phyloP scores from a whole-genome alignment of 345 rosid species.

The Pelargonium nanum region DNA sequence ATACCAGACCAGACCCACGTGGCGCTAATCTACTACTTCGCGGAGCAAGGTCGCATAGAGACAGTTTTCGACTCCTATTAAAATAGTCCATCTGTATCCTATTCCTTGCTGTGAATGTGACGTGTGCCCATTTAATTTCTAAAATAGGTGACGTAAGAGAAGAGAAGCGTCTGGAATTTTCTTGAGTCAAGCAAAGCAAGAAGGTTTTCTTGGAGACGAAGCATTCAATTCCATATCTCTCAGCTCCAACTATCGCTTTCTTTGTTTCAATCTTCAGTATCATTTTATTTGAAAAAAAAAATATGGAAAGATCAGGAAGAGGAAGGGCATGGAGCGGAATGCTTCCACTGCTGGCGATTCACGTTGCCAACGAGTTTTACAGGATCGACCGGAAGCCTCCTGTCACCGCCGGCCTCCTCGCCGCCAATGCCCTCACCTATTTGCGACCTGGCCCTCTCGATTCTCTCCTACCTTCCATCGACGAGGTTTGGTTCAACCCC shows the following conservation, averaged over 20 bases:
- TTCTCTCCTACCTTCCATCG: slow-evolving; percentile 49
- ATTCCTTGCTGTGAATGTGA: too few species aligned
- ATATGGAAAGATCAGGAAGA: slow-evolving; percentile 24
- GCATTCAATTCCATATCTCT: background rate
- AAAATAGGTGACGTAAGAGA: too few species aligned
- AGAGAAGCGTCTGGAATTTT: background rate
- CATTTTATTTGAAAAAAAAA: background rate
- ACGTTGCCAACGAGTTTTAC: slow-evolving; percentile 59
- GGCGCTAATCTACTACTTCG: too few species aligned
- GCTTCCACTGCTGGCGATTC: slow-evolving; percentile 68
- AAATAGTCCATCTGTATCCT: too few species aligned
- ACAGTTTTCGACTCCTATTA: too few species aligned
- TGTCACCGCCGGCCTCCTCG: slow-evolving; percentile 70
- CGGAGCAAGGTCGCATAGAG: too few species aligned
- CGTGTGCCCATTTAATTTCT: too few species aligned
- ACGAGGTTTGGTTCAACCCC: slow-evolving; percentile 76
- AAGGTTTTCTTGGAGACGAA: background rate
- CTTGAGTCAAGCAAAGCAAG: too few species aligned
- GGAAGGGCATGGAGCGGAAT: slow-evolving; percentile 34
- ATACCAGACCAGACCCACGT: too few species aligned
- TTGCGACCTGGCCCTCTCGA: slow-evolving; percentile 58
- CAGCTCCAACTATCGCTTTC: background rate
- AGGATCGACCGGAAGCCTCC: slow-evolving; percentile 87
- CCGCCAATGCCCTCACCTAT: slow-evolving; percentile 65
- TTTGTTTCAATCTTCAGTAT: background rate